These are phyloP conservation scores for Apophysomyces variabilis DNA, from an alignment of 371 early-diverging fungal species.

Conservation along the genomic window DNA sequence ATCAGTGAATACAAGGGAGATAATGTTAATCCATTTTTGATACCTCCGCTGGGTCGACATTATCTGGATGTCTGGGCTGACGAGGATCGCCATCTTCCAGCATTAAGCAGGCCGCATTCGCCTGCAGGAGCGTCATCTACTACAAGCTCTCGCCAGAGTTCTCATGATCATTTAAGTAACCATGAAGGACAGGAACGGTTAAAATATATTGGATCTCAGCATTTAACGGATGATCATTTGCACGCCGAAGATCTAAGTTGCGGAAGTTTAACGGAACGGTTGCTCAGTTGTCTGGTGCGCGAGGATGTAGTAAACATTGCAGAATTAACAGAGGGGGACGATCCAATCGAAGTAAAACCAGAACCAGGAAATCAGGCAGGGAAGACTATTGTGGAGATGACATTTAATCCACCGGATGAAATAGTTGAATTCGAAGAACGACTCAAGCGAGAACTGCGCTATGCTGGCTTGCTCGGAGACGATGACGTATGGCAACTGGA, in stretches of 20 bases:
- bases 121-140: constrained; percentile 23
- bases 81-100: constrained; percentile 73
- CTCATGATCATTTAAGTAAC: constrained; percentile 25
- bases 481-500: constrained; percentile 62
- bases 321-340: constrained; percentile 31
- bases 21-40: constrained; percentile 68
- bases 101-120: constrained; percentile 45
- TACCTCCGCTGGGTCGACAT: constrained; percentile 80
- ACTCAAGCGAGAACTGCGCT: constrained; percentile 78
- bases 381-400: constrained; percentile 26
- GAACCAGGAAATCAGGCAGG: constrained; percentile 14
- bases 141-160: constrained; percentile 29
- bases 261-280: constrained; percentile 78
- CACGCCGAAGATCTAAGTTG: constrained; percentile 62
- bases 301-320: constrained; percentile 59
- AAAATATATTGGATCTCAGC: constrained; percentile 30
- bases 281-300: constrained; percentile 70
- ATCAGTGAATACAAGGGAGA: constrained; percentile 35
- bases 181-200: constrained; percentile 18
- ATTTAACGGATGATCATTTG: constrained; percentile 63
- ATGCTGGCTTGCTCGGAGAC: constrained; percentile 81
- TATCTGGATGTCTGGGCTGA: constrained; percentile 85
- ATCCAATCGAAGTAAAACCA: constrained; percentile 14
- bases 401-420: constrained; percentile 31
- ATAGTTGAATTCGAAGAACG: constrained; percentile 76